Evolutionary conservation across 495 filamentous ascomycete genomes (phyloP).

Genomic region (Penicillium bovifimosum): DNA sequence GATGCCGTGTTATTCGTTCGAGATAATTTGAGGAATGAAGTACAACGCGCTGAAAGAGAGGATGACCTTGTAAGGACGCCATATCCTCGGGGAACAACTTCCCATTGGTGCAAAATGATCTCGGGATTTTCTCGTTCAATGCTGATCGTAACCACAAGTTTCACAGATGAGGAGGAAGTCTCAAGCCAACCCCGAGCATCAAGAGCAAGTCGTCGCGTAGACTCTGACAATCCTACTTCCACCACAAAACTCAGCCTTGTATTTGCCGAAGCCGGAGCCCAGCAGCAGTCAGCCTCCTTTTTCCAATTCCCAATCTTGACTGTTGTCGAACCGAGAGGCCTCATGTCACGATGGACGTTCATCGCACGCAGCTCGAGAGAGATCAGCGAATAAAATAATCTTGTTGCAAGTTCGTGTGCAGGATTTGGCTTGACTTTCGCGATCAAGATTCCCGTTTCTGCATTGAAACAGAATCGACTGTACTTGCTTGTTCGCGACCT

Average conservation of each 20-base stretch:
- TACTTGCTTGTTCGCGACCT: constrained; percentile 19
- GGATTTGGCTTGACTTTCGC: constrained; percentile 16
- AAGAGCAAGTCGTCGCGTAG: constrained; percentile 17
- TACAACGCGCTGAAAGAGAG: constrained; percentile 7
- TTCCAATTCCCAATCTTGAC: constrained; percentile 18
- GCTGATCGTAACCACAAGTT: constrained; percentile 18
- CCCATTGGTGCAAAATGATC: constrained; percentile 13
- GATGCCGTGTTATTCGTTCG: constrained; percentile 12
- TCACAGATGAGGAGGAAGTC: constrained; percentile 15
- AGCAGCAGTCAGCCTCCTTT: constrained; percentile 19
- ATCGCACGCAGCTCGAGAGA: constrained; percentile 14
- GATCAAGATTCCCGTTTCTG: constrained; percentile 16
- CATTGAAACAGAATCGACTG: constrained; percentile 15
- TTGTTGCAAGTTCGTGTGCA: constrained; percentile 15
- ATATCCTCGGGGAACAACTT: constrained; percentile 12
- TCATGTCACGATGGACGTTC: constrained; percentile 11
- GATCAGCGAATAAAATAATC: constrained; percentile 13
- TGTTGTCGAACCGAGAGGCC: constrained; percentile 20
- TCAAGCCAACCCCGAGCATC: constrained; percentile 20
- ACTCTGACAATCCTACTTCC: constrained; percentile 21
- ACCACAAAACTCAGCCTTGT: constrained; percentile 10
- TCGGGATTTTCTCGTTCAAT: constrained; percentile 14
- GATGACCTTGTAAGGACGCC: constrained; percentile 10
- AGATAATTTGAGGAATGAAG: constrained; percentile 18
- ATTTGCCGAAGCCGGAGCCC: constrained; percentile 11